Percentiles rank a stretch among this genome's conserved stretches.
These are phyloP conservation scores for Phytophthora pisi DNA, from an alignment of 352 stramenopile genomes.

Conservation along the genomic window DNA sequence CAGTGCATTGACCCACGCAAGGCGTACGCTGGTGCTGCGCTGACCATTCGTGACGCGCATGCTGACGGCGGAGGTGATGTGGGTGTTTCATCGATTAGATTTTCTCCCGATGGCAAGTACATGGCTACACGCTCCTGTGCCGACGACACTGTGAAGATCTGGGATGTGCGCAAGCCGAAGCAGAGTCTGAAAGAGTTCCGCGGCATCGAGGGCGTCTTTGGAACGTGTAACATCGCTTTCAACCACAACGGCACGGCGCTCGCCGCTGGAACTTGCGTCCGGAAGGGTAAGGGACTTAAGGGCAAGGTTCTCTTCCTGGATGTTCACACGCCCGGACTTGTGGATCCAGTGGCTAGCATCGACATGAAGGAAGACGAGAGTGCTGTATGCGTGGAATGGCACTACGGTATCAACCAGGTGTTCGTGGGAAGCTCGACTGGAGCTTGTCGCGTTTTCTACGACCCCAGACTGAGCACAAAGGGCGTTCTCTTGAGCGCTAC, in stretches of 20 bases:
- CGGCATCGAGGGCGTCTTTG: conserved; percentile 71
- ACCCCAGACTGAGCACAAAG: conserved; percentile 71
- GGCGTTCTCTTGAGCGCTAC: conserved; percentile 82
- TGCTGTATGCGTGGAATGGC: conserved; percentile 85
- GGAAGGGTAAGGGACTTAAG: conserved; percentile 53
- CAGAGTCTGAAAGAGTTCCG: conserved; percentile 67
- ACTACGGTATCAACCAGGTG: conserved; percentile 83
- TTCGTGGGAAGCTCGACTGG: conserved; percentile 77
- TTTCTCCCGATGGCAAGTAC: conserved; percentile 68
- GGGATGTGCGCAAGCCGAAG: conserved; percentile 73
- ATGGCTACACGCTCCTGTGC: conserved; percentile 74
- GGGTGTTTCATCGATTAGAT: conserved; percentile 73
- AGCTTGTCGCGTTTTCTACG: conserved; percentile 74
- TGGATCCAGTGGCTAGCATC: conserved; percentile 60
- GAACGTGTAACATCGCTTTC: conserved; percentile 82
- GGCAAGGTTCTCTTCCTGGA: conserved; percentile 80
- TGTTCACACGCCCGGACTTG: conserved; percentile 60
- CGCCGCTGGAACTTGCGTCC: conserved; percentile 74
- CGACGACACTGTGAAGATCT: conserved; percentile 85
- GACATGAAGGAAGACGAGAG: conserved; percentile 84
- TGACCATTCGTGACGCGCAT: conserved; percentile 76
- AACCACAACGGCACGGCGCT: conserved; percentile 76
- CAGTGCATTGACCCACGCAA: conserved; percentile 81
- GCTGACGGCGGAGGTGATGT: conserved; percentile 72
- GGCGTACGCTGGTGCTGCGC: conserved; percentile 61